Conservation (phyloP, 768 basidiomycete genomes). For the Cubamyces sp. region DNA sequence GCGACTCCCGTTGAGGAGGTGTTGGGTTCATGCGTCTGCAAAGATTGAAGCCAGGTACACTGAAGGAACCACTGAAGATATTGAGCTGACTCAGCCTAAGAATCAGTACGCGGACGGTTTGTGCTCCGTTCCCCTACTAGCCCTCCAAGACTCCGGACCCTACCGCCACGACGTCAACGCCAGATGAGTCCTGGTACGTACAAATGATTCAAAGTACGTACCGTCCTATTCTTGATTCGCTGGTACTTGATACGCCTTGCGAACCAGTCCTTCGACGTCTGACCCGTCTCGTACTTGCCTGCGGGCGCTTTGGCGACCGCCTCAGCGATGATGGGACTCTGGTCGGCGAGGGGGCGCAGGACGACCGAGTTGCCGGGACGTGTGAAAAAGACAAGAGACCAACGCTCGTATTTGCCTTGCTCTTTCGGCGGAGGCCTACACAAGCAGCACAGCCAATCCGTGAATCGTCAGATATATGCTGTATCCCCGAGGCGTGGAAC, state of each 20-base stretch:
- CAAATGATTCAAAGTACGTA: background rate
- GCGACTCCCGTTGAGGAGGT: too few species aligned
- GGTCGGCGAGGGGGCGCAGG: constrained; percentile 54
- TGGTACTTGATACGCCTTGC: constrained; percentile 42
- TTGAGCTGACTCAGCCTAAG: background rate
- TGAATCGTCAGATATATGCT: too few species aligned
- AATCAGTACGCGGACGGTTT: background rate
- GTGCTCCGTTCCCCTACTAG: constrained; percentile 22
- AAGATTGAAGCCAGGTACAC: too few species aligned
- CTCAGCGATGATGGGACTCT: constrained; percentile 53
- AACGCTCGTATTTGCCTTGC: constrained; percentile 59
- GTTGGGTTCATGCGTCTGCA: too few species aligned
- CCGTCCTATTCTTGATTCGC: constrained; percentile 28
- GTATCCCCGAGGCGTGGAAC: constrained; percentile 21
- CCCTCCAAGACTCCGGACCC: constrained; percentile 24
- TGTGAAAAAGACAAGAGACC: constrained; percentile 73
- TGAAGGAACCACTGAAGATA: too few species aligned
- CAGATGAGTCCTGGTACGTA: background rate
- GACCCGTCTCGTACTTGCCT: constrained; percentile 36
- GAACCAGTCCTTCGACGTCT: constrained; percentile 47
- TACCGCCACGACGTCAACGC: background rate
- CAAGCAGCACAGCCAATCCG: background rate
- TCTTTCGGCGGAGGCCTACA: constrained; percentile 53
- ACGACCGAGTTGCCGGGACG: constrained; percentile 58
- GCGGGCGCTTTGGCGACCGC: constrained; percentile 41